These are phyloP conservation scores for Podospora didyma DNA, from an alignment of 495 filamentous ascomycete species.

Conservation along the genomic window DNA sequence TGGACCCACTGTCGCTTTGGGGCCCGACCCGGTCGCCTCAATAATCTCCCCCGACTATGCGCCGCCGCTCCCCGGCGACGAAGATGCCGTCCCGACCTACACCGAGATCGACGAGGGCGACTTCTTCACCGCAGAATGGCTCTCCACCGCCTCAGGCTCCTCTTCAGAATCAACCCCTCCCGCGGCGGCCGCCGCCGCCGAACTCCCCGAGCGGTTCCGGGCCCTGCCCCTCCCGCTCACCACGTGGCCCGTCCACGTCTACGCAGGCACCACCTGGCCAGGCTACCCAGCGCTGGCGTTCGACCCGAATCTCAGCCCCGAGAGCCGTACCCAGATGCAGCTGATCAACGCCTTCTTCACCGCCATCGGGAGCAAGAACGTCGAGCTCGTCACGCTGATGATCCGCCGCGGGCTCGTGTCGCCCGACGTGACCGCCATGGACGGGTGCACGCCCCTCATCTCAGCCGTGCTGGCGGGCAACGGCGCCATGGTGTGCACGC, in stretches of 20 bases:
- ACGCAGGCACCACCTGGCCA: not conserved
- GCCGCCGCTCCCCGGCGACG: not conserved
- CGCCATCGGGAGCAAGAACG: constrained; percentile 14
- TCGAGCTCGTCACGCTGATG: constrained; percentile 16
- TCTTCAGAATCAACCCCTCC: not conserved
- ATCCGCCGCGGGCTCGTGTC: constrained; percentile 21
- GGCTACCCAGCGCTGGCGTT: not conserved
- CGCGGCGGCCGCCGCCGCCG: not conserved
- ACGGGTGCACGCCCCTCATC: constrained; percentile 31
- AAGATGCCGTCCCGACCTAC: constrained; percentile 8
- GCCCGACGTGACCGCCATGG: constrained; percentile 21
- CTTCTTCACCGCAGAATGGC: not conserved
- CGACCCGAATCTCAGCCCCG: not conserved
- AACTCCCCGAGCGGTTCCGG: not conserved
- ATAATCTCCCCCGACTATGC: too few species aligned
- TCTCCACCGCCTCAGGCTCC: not conserved
- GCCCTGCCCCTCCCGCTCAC: not conserved
- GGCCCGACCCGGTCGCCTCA: too few species aligned
- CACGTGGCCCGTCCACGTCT: not conserved
- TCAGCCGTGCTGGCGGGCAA: constrained; percentile 28
- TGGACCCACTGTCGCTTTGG: too few species aligned
- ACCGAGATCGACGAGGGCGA: constrained; percentile 7
- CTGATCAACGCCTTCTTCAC: constrained; percentile 21
- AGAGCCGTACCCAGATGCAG: constrained; percentile 5
- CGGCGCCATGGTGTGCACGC: constrained; percentile 24